A percentile compares a stretch with the other conserved stretches of the same genome.
These are phyloP conservation scores for Salinomyces thailandicus DNA, from an alignment of 2,329 filamentous ascomycete species.

Conservation along the genomic window DNA sequence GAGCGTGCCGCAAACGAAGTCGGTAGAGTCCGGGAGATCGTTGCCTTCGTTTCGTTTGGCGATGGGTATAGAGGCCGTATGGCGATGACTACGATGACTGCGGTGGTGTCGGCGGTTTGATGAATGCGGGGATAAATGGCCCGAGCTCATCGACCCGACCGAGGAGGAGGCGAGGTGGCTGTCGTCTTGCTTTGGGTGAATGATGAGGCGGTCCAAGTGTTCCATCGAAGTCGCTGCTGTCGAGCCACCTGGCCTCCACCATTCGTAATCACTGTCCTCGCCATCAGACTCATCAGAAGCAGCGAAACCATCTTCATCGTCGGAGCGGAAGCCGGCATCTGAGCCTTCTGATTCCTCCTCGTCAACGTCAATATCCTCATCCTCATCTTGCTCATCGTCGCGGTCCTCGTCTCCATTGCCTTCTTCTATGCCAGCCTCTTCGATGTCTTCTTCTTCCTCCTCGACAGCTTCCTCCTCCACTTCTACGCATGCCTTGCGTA, in stretches of 20 bases:
- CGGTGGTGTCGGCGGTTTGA: constrained; percentile 8
- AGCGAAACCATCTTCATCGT: constrained; percentile 63
- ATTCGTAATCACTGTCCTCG: constrained; percentile 56
- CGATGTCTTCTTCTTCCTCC: constrained; percentile 46
- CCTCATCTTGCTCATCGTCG: constrained; percentile 38
- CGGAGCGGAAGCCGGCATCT: constrained; percentile 67
- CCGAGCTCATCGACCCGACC: constrained; percentile 40
- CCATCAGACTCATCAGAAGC: constrained; percentile 51
- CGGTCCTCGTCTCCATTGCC: constrained; percentile 37
- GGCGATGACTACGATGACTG: constrained; percentile 9
- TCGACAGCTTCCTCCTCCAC: constrained; percentile 80
- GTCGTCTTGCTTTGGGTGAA: constrained; percentile 34
- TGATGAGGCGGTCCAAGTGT: constrained; percentile 35
- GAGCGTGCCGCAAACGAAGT: constrained; percentile 96
- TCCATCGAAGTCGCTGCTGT: constrained; percentile 47
- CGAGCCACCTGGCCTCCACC: constrained; percentile 53
- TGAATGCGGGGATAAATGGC: constrained; percentile 12
- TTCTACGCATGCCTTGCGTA: constrained; percentile 76
- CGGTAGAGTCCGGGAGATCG: constrained; percentile 89
- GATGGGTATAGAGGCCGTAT: constrained; percentile 30
- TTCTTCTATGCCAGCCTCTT: constrained; percentile 44
- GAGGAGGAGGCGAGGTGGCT: constrained; percentile 45
- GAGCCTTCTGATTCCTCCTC: constrained; percentile 21
- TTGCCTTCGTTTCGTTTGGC: constrained; percentile 33
- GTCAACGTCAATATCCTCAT: constrained; percentile 10